Evolutionary conservation across 2,329 filamentous ascomycete species (phyloP).

Genomic region (Monilinia aucupariae): DNA sequence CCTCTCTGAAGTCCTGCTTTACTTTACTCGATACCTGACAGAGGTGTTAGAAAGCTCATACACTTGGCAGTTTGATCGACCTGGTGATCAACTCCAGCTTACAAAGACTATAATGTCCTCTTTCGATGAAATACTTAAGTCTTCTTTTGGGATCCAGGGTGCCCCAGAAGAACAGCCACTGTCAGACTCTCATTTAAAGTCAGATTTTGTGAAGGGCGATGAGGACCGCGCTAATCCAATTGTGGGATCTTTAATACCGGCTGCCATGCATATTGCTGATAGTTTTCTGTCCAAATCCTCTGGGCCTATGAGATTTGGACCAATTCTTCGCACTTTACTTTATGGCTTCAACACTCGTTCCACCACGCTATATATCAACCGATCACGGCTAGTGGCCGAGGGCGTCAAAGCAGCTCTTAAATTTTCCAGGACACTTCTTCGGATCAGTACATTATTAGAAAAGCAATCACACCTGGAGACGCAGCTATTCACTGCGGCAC

Average conservation of each 20-base stretch:
- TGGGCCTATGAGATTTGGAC: slow-evolving; percentile 68
- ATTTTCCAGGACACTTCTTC: slow-evolving; percentile 65
- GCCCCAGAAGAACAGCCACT: slow-evolving; percentile 40
- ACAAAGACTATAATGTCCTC: slow-evolving; percentile 61
- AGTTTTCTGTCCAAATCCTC: slow-evolving; percentile 68
- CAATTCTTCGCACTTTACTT: slow-evolving; percentile 66
- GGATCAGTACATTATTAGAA: slow-evolving; percentile 59
- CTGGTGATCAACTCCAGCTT: slow-evolving; percentile 63
- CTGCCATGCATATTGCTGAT: slow-evolving; percentile 70
- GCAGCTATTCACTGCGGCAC: slow-evolving; percentile 75
- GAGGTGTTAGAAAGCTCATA: slow-evolving; percentile 82
- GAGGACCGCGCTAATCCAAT: slow-evolving; percentile 17
- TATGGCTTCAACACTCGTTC: slow-evolving; percentile 54
- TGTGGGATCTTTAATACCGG: slow-evolving; percentile 52
- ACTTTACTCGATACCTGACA: slow-evolving; percentile 68
- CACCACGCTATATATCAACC: slow-evolving; percentile 55
- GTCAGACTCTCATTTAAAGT: slow-evolving; percentile 23
- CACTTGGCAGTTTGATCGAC: slow-evolving; percentile 74
- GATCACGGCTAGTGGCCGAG: slow-evolving; percentile 49
- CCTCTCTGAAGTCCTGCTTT: slow-evolving; percentile 63
- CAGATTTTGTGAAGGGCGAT: not conserved
- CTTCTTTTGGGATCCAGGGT: slow-evolving; percentile 70
- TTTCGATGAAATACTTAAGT: slow-evolving; percentile 66
- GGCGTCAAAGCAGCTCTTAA: slow-evolving; percentile 60
- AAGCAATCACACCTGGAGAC: slow-evolving; percentile 63